These are phyloP conservation scores for Ceratocystis albifundus DNA, from an alignment of 2,329 filamentous ascomycete species.

Conservation along the genomic window DNA sequence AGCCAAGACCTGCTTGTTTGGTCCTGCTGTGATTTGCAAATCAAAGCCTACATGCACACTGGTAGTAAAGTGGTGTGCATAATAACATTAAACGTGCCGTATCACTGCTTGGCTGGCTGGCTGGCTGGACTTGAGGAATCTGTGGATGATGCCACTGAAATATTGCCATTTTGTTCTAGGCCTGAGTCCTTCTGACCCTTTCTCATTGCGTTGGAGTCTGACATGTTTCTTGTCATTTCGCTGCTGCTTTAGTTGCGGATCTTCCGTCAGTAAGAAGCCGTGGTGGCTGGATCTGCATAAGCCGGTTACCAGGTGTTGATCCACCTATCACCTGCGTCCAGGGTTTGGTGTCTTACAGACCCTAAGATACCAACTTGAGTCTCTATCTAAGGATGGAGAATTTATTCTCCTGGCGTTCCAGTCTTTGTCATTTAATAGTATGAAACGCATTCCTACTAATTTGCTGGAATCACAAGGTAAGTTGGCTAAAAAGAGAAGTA, in stretches of 20 bases:
- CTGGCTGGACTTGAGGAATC: not conserved
- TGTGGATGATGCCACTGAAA: not conserved
- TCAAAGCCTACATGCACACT: not conserved
- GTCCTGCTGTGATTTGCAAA: not conserved
- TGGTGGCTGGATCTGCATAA: not conserved
- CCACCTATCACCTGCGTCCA: not conserved
- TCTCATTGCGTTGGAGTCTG: not conserved
- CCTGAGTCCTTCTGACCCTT: not conserved
- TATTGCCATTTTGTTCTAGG: not conserved
- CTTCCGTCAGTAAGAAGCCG: not conserved
- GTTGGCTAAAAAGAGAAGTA: not conserved
- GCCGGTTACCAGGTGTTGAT: not conserved
- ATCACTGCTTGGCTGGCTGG: not conserved
- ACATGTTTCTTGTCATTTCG: conserved; percentile 3
- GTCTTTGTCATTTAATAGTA: not conserved
- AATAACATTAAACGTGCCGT: too few relatives aligned
- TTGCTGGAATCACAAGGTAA: not conserved
- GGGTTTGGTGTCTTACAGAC: not conserved
- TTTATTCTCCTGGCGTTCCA: not conserved
- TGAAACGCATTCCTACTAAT: not conserved
- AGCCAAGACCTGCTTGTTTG: not conserved
- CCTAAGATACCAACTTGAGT: not conserved
- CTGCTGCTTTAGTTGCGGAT: conserved; percentile 1
- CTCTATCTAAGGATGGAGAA: not conserved
- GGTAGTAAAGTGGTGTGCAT: not conserved